These are phyloP conservation scores for Kodamaea suecica DNA, from an alignment of 1,139 yeast genomes.

Conservation along the genomic window DNA sequence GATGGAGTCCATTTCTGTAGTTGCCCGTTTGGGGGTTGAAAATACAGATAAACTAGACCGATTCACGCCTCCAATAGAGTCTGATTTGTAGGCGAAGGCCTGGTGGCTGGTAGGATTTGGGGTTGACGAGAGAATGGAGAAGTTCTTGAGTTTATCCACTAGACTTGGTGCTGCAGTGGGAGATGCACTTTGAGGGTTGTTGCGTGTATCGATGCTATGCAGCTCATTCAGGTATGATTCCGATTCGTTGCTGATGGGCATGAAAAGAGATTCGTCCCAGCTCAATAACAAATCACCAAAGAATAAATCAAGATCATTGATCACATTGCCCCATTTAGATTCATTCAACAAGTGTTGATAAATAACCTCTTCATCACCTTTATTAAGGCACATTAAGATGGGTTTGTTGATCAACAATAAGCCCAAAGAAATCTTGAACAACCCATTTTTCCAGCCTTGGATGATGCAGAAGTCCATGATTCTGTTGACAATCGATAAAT, in stretches of 20 bases:
- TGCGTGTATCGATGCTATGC: slow-evolving; percentile 6
- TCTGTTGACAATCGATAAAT: slow-evolving; percentile 47
- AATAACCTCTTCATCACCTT: slow-evolving; percentile 57
- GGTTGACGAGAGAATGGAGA: slow-evolving; percentile 14
- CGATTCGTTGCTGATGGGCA: not conserved
- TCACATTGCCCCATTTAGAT: slow-evolving; percentile 49
- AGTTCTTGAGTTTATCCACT: slow-evolving; percentile 17
- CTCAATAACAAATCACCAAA: slow-evolving; percentile 39
- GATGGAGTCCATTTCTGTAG: slow-evolving; percentile 29
- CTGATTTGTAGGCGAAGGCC: slow-evolving; percentile 3
- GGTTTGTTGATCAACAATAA: slow-evolving; percentile 51
- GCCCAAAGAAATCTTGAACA: slow-evolving; percentile 59
- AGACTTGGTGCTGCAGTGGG: slow-evolving; percentile 9
- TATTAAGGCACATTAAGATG: slow-evolving; percentile 46
- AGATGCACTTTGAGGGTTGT: not conserved
- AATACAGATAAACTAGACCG: slow-evolving; percentile 24
- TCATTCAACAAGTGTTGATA: slow-evolving; percentile 61
- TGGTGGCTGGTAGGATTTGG: slow-evolving; percentile 10
- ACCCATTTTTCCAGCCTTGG: slow-evolving; percentile 65
- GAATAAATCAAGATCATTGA: slow-evolving; percentile 46
- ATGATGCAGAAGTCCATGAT: slow-evolving; percentile 55
- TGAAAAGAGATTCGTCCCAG: slow-evolving; percentile 36
- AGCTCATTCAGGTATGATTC: slow-evolving; percentile 8
- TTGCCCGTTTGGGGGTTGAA: slow-evolving; percentile 14
- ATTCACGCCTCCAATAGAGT: slow-evolving; percentile 7